phyloP scores from a whole-genome alignment of 805 yeast species.

The Monosporozyma unispora region DNA sequence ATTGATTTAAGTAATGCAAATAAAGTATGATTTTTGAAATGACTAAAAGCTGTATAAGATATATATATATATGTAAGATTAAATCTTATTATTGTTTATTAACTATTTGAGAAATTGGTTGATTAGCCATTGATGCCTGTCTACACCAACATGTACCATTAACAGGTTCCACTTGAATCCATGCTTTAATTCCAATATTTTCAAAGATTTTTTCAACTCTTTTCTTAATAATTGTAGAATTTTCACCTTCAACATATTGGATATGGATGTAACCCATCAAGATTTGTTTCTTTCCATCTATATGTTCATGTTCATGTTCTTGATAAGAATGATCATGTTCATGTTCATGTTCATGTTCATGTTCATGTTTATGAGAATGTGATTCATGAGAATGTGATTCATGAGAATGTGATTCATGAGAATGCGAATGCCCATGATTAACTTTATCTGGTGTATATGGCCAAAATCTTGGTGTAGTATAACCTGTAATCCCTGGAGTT shows the following conservation, averaged over 20 bases:
- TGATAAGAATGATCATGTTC: slow-evolving; percentile 11
- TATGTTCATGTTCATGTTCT: slow-evolving; percentile 14
- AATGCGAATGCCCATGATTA: slow-evolving; percentile 23
- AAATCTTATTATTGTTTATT: background rate
- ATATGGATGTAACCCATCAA: slow-evolving; percentile 76
- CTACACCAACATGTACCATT: slow-evolving; percentile 65
- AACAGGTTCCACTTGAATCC: slow-evolving; percentile 62
- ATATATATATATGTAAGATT: background rate
- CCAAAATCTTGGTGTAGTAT: slow-evolving; percentile 91
- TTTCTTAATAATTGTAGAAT: slow-evolving; percentile 47
- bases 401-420: slow-evolving; percentile 36
- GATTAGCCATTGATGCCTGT: slow-evolving; percentile 1
- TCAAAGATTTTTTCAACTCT: slow-evolving; percentile 50
- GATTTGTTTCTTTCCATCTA: slow-evolving; percentile 21
- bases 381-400: too few relatives aligned
- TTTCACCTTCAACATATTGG: slow-evolving; percentile 60
- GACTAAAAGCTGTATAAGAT: too few relatives aligned
- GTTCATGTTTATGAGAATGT: slow-evolving; percentile 34
- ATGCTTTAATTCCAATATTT: slow-evolving; percentile 40
- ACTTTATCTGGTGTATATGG: slow-evolving; percentile 35
- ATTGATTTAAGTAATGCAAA: too few relatives aligned
- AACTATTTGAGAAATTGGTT: background rate
- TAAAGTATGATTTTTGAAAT: too few relatives aligned
- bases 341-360: slow-evolving; percentile 6
- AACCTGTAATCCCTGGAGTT: slow-evolving; percentile 74